Percentiles rank a stretch among this genome's conserved stretches.
Conservation (phyloP, 2,329 filamentous ascomycete species). For the Hymenoscyphus salicellus region DNA sequence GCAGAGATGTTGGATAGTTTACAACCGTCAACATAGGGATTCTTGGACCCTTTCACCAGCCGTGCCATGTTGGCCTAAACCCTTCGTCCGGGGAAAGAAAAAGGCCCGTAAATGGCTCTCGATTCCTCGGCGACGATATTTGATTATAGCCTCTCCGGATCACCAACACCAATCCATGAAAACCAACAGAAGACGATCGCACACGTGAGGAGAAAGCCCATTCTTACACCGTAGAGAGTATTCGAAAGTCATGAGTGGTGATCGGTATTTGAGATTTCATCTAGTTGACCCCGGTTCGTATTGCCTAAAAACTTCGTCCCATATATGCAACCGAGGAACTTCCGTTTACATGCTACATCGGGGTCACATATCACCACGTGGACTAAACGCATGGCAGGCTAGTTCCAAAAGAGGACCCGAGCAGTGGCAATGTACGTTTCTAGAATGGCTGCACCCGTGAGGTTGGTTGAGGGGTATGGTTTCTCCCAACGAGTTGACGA, state of each 20-base stretch:
- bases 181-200: neutral
- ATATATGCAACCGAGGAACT: neutral
- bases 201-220: slow-evolving; percentile 1
- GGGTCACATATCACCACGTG: neutral
- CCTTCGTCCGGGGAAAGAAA: neutral
- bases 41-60: neutral
- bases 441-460: neutral
- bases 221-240: neutral
- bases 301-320: neutral
- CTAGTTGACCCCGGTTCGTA: neutral
- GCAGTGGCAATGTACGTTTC: neutral
- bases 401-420: neutral
- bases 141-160: slow-evolving; percentile 1
- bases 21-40: neutral
- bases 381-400: neutral
- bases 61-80: neutral
- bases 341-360: no score
- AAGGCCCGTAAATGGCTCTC: neutral
- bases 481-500: neutral
- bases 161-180: neutral
- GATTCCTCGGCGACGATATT: neutral
- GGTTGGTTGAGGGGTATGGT: neutral
- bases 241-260: neutral
- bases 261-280: neutral
- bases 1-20: neutral